Conservation (phyloP, 225 moss, liverwort and hornwort genomes). For the Thuidium tamariscinum region DNA sequence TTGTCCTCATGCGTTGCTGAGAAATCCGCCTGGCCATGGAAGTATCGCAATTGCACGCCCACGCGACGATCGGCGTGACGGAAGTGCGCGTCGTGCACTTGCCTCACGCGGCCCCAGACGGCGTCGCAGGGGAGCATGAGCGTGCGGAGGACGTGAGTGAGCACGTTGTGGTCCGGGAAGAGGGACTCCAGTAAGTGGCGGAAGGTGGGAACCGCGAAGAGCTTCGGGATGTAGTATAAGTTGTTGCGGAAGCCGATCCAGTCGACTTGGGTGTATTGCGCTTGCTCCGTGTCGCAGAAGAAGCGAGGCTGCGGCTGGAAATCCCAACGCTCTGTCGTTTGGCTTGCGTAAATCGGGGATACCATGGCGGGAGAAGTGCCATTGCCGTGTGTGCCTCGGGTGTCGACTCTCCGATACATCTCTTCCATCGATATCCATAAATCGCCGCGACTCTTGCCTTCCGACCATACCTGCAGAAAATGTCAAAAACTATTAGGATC, state of each 20-base stretch:
- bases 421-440: slow-evolving; percentile 18
- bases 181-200: slow-evolving; percentile 21
- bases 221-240: slow-evolving; percentile 43
- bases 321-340: slow-evolving; percentile 27
- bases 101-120: slow-evolving; percentile 47
- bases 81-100: slow-evolving; percentile 40
- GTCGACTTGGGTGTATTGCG: slow-evolving; percentile 21
- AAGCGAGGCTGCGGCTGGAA: slow-evolving; percentile 54
- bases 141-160: slow-evolving; percentile 36
- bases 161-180: slow-evolving; percentile 32
- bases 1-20: not conserved
- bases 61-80: slow-evolving; percentile 30
- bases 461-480: slow-evolving; percentile 18
- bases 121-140: slow-evolving; percentile 44
- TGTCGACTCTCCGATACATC: slow-evolving; percentile 6
- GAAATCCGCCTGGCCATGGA: slow-evolving; percentile 14
- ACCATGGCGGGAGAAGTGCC: not conserved
- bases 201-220: slow-evolving; percentile 45
- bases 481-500: not conserved
- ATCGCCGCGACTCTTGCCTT: slow-evolving; percentile 12
- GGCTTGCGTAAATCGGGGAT: not conserved
- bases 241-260: slow-evolving; percentile 52
- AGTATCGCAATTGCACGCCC: slow-evolving; percentile 43
- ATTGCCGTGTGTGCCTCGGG: not conserved
- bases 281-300: slow-evolving; percentile 62